These are phyloP conservation scores for Nakazawaea anatomiae DNA, from an alignment of 805 yeast genomes.

Conservation along the genomic window DNA sequence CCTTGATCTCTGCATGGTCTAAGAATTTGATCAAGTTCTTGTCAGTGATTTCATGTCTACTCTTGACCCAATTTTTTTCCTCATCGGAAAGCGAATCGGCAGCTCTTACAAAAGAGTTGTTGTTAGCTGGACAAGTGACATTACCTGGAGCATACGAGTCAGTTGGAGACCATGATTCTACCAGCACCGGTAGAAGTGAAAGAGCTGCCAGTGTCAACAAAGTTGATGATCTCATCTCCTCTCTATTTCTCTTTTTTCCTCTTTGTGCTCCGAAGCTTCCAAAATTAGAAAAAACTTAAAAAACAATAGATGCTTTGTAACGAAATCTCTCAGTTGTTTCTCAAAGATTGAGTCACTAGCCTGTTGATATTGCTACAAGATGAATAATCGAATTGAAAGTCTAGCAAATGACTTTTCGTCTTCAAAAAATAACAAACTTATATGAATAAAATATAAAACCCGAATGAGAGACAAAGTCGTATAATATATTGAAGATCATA, in stretches of 20 bases:
- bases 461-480: no score
- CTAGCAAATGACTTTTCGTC: no score
- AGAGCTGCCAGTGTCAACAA: background rate
- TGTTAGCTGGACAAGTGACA: constrained; percentile 42
- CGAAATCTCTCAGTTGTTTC: no score
- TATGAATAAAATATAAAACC: no score
- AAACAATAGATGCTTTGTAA: no score
- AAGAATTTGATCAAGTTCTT: constrained; percentile 40
- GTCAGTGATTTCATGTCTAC: constrained; percentile 40
- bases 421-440: no score
- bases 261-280: background rate
- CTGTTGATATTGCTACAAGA: no score
- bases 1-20: constrained; percentile 37
- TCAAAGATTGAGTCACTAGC: no score
- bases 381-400: no score
- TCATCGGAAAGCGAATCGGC: constrained; percentile 39
- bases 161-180: constrained; percentile 45
- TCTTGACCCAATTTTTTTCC: constrained; percentile 49
- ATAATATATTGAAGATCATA: no score
- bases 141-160: constrained; percentile 58
- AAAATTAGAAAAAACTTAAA: no score
- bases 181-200: constrained; percentile 8
- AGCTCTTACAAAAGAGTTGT: constrained; percentile 34
- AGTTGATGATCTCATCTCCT: background rate
- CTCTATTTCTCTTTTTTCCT: background rate